phyloP scores from a whole-genome alignment of 2,329 filamentous ascomycete species.

The Diplodia seriata region DNA sequence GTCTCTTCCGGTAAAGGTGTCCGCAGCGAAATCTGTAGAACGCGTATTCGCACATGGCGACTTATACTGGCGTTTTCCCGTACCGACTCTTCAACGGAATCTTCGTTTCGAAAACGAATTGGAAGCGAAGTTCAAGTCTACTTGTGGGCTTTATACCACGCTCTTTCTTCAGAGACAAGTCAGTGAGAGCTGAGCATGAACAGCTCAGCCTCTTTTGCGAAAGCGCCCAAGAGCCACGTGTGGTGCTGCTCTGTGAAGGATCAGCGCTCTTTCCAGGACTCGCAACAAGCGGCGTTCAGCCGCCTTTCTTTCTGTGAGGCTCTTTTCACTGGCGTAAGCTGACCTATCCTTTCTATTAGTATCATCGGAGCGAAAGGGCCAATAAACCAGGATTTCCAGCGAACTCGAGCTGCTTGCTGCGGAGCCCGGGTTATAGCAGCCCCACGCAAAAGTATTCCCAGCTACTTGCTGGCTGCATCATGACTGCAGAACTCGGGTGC shows the following conservation, averaged over 20 bases:
- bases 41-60: slow-evolving; percentile 12
- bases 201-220: not conserved
- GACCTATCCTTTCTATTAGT: too few species aligned
- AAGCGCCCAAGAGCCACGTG: not conserved
- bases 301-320: not conserved
- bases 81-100: not conserved
- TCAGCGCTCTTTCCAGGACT: too few species aligned
- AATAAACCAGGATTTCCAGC: too few species aligned
- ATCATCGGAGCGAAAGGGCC: too few species aligned
- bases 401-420: not conserved
- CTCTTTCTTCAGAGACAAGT: not conserved
- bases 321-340: not conserved
- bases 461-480: not conserved
- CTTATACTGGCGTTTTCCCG: not conserved
- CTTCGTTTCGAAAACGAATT: not conserved
- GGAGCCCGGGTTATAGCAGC: too few species aligned
- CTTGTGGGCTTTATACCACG: not conserved
- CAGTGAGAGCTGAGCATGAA: not conserved
- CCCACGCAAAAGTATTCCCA: too few species aligned
- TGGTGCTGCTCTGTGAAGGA: not conserved
- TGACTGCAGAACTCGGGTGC: not conserved
- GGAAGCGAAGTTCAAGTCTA: not conserved
- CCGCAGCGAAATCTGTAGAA: slow-evolving; percentile 11
- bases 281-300: too few species aligned
- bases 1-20: not conserved